Conservation (phyloP, 2,329 filamentous ascomycete genomes). For the Bipolaris gigantea region DNA sequence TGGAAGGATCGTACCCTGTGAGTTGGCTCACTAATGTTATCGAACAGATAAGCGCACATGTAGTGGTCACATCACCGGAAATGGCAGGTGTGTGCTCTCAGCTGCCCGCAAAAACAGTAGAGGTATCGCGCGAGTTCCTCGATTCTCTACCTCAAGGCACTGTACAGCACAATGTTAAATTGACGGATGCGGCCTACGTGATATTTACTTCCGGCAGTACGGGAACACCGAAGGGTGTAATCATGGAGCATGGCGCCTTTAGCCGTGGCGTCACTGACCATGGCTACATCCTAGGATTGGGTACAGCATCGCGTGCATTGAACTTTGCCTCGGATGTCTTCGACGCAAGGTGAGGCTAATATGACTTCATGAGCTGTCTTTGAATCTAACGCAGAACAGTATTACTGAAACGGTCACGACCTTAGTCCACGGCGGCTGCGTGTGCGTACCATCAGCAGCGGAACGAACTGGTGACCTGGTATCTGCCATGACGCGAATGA, state of each 20-base stretch:
- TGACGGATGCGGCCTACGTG: constrained; percentile 47
- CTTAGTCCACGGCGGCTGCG: constrained; percentile 58
- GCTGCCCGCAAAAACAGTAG: too few relatives aligned
- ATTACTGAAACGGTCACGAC: constrained; percentile 58
- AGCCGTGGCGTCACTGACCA: background rate
- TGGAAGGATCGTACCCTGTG: constrained; percentile 34
- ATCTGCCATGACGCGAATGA: background rate
- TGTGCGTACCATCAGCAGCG: constrained; percentile 13
- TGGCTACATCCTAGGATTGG: background rate
- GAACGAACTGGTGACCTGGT: background rate
- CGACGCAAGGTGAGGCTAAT: constrained; percentile 17
- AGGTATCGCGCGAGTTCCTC: background rate
- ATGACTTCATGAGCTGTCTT: too few relatives aligned
- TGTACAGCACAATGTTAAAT: background rate
- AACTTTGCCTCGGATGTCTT: constrained; percentile 43
- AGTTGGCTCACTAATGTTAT: constrained; percentile 37
- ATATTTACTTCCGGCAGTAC: constrained; percentile 55
- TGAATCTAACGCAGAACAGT: constrained; percentile 33
- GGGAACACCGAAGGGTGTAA: constrained; percentile 57
- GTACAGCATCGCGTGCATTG: background rate
- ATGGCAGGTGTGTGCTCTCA: background rate
- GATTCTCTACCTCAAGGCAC: background rate
- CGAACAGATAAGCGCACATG: constrained; percentile 13
- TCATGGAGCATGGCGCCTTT: constrained; percentile 62
- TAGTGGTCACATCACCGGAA: background rate